Base-by-base conservation (phyloP, 2,329 filamentous ascomycete genomes). In the Aspergillus pseudotamarii region DNA sequence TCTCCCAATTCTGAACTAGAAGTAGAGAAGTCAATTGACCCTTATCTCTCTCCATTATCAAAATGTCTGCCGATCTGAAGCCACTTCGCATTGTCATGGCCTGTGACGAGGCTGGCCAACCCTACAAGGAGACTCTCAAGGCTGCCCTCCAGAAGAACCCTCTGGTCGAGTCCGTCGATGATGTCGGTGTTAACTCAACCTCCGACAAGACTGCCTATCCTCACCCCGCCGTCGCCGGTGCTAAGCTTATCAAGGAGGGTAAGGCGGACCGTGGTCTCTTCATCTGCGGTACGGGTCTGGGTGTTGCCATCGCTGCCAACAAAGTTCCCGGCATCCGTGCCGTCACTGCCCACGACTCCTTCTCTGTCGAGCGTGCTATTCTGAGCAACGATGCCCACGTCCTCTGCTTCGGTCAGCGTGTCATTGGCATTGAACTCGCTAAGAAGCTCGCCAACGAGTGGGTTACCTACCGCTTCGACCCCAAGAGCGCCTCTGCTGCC, bases 301-400 rank as follows among this genome's bases (percentile, higher is more conserved):
- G 93, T 23, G 93, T 96, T 9, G 92, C 93, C 71, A 96, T 96
- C 75, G 82, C 87, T n/a, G 93, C 93, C 68, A 96, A 96, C 84
- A 96, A 96, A 78, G 88, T 96, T 67, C 89, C 88, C 61, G 92
- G 92, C 6, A 88, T 96, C 65, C 84, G 92, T 28, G 93, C 93
- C n/a, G 93, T 96, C 21, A 96, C 92, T 6, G 93, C 93, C 1
- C 93, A 96, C 76, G 93, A 96, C 75, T 89, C 88, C 68, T 96
- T 94, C 82, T 89, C 86, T 61, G 91, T 96, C 6, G 92, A 96
- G 84, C 82, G 92, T 57, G 88, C 90, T 23, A 86, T 96, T 12
- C 80, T 94, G 72, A 93, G 90, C 80, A 96, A 96, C 77, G 89
- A 96, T 75, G 91, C 92, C 3, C 92, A 96, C 80, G 92, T 96